phyloP scores from a whole-genome alignment of 1,284 basidiomycete species.

The Melampsora americana region DNA sequence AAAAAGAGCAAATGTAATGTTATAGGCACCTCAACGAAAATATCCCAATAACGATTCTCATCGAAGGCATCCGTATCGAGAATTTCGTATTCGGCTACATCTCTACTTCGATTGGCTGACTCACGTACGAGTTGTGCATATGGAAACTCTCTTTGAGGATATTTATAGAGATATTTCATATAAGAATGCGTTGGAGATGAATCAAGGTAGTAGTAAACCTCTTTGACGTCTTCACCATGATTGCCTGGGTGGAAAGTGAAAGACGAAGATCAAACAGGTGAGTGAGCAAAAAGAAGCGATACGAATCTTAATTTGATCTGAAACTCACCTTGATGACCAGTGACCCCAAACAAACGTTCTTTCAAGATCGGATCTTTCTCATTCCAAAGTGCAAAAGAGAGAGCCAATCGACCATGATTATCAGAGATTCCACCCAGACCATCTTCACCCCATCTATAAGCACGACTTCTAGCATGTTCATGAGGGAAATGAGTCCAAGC shows the following conservation, averaged over 20 bases:
- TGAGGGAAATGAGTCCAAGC: constrained; percentile 98
- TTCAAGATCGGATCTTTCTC: constrained; percentile 90
- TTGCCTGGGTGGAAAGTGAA: constrained; percentile 64
- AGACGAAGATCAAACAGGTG: not conserved
- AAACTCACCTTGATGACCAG: constrained; percentile 71
- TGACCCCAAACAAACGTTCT: constrained; percentile 88
- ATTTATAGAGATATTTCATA: constrained; percentile 99
- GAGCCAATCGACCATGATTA: constrained; percentile 89
- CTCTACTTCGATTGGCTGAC: constrained; percentile 73
- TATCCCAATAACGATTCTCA: constrained; percentile 94
- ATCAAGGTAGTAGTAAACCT: constrained; percentile 96
- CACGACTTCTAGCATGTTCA: constrained; percentile 85
- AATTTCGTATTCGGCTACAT: constrained; percentile 88
- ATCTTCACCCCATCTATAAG: constrained; percentile 98
- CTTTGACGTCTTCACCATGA: constrained; percentile 98
- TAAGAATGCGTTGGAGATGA: constrained; percentile 97
- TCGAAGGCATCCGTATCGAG: constrained; percentile 88
- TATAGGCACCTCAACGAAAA: constrained; percentile 78
- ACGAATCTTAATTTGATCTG: not conserved
- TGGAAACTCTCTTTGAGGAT: constrained; percentile 84
- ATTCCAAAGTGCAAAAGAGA: constrained; percentile 90
- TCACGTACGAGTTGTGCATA: constrained; percentile 89
- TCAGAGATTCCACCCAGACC: constrained; percentile 94
- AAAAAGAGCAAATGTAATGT: not conserved
- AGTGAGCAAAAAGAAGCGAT: not conserved